These are phyloP conservation scores for Puya raimondii DNA, from an alignment of 176 grass and related monocot genomes.

Conservation along the genomic window DNA sequence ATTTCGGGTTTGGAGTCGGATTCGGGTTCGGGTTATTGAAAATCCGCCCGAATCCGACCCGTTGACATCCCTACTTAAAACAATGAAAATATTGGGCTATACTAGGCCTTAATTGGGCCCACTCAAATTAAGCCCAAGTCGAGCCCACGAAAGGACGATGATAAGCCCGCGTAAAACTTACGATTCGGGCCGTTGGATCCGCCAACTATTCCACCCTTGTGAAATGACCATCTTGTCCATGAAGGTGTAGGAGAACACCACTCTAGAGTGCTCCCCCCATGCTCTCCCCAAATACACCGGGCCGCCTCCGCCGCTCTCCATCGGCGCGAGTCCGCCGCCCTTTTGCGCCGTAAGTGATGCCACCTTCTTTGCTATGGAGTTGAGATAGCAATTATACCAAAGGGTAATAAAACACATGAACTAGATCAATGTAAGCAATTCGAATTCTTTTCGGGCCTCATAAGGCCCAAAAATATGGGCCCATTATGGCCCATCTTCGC, in stretches of 20 bases:
- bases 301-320: slow-evolving; percentile 33
- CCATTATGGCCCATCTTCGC: too few species aligned
- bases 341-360: slow-evolving; percentile 48
- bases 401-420: background rate
- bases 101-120: too few species aligned
- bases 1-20: too few species aligned
- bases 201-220: slow-evolving; percentile 42
- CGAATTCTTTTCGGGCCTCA: background rate
- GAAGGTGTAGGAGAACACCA: slow-evolving; percentile 33
- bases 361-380: slow-evolving; percentile 25
- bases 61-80: too few species aligned
- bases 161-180: background rate
- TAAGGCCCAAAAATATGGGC: background rate
- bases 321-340: slow-evolving; percentile 18
- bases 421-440: background rate
- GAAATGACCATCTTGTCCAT: slow-evolving; percentile 62
- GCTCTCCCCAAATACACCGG: slow-evolving; percentile 41
- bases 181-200: slow-evolving; percentile 30
- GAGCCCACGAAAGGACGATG: too few species aligned
- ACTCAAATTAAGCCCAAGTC: too few species aligned
- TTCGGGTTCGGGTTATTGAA: too few species aligned
- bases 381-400: slow-evolving; percentile 22
- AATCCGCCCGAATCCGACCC: too few species aligned
- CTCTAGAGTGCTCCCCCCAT: slow-evolving; percentile 46
- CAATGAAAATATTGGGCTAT: too few species aligned